Conservation (phyloP, 371 early-diverging fungal genomes). For the Mortierella sp. region DNA sequence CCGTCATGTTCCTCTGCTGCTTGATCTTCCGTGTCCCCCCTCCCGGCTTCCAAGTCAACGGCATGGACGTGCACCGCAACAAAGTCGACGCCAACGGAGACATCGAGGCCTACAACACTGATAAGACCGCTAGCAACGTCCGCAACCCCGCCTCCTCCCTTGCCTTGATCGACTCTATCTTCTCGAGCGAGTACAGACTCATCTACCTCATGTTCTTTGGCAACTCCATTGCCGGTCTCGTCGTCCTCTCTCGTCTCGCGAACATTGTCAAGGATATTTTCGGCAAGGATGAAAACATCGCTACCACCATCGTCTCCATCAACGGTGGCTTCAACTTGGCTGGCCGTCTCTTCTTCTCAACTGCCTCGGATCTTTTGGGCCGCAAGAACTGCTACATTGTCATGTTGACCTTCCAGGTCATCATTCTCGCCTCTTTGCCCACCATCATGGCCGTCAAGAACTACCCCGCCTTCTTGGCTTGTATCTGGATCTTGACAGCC, state of each 20-base stretch:
- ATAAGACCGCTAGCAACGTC: constrained; percentile 24
- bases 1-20: constrained; percentile 42
- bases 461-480: constrained; percentile 64
- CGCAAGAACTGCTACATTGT: constrained; percentile 71
- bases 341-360: constrained; percentile 70
- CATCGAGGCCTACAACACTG: constrained; percentile 21
- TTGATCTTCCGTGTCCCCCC: constrained; percentile 75
- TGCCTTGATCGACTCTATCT: constrained; percentile 64
- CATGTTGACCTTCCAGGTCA: constrained; percentile 63
- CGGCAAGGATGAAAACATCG: constrained; percentile 53
- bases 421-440: constrained; percentile 65
- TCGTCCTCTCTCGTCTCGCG: constrained; percentile 72
- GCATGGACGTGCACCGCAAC: constrained; percentile 64
- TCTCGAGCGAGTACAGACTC: constrained; percentile 65
- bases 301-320: constrained; percentile 68
- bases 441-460: constrained; percentile 59
- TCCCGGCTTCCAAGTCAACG: constrained; percentile 71
- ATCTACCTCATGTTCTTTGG: constrained; percentile 73
- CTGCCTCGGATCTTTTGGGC: constrained; percentile 68
- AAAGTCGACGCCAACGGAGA: constrained; percentile 49
- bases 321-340: constrained; percentile 74
- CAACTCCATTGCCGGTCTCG: constrained; percentile 70
- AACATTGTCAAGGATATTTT: constrained; percentile 67
- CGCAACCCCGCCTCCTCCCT: constrained; percentile 47
- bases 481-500: constrained; percentile 64